These are phyloP conservation scores for Vicia sativa DNA, from an alignment of 306 rosid species.

Conservation along the genomic window DNA sequence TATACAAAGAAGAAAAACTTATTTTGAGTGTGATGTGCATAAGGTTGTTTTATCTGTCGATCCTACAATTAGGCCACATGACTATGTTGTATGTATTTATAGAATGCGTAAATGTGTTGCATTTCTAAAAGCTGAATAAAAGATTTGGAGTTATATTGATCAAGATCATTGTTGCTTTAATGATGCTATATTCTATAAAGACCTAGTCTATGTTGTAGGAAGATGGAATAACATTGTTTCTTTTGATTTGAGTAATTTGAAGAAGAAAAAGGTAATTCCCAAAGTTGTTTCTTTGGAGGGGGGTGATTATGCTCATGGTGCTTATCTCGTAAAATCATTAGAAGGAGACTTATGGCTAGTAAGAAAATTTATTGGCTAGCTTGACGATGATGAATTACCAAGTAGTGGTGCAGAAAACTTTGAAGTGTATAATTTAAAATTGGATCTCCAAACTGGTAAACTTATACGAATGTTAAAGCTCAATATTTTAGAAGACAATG, in stretches of 20 bases:
- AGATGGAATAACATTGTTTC: not conserved
- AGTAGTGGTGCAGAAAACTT: not conserved
- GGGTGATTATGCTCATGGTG: not conserved
- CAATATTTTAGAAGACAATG: not conserved
- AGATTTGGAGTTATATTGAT: not conserved
- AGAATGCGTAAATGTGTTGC: not conserved
- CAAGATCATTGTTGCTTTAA: too few species aligned
- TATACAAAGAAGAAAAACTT: too few species aligned
- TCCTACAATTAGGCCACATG: not conserved
- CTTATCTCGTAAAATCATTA: not conserved
- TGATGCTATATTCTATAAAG: not conserved
- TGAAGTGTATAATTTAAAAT: not conserved
- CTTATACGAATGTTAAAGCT: not conserved
- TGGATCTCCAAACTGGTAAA: not conserved
- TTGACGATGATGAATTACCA: not conserved
- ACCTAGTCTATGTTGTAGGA: not conserved
- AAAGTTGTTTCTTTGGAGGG: not conserved
- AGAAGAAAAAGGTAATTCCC: not conserved
- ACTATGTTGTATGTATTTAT: not conserved
- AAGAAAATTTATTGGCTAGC: too few species aligned
- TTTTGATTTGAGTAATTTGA: not conserved
- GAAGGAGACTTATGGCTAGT: not conserved
- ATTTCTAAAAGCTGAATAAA: not conserved
- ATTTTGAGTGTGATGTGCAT: not conserved
- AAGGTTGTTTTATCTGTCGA: not conserved